Conservation (phyloP, 441 rosid genomes). For the Omphalea diandra region DNA sequence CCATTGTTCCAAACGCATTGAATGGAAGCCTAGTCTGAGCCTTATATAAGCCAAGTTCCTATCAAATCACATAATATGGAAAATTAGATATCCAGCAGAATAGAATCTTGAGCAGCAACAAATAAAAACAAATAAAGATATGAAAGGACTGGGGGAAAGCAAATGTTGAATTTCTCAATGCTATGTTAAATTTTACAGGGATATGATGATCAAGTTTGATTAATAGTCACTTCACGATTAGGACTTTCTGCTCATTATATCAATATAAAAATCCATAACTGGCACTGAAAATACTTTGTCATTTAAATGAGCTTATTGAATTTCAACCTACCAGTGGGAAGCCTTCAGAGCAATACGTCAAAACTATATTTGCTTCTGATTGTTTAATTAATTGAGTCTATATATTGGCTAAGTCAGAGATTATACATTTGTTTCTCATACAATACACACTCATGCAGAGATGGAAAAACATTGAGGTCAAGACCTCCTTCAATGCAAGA, state of each 20-base stretch:
- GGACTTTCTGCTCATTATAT: not conserved
- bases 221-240: not conserved
- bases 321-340: not conserved
- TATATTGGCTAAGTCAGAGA: no score
- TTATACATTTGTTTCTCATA: no score
- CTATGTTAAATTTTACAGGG: no score
- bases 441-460: not conserved
- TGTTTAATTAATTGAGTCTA: not conserved
- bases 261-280: not conserved
- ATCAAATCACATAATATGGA: slow-evolving; percentile 16
- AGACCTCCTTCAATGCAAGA: not conserved
- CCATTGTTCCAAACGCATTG: slow-evolving; percentile 99
- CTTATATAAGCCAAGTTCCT: slow-evolving; percentile 97
- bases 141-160: not conserved
- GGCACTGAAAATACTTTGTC: not conserved
- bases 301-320: not conserved
- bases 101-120: not conserved
- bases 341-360: not conserved
- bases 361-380: not conserved
- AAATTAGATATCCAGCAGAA: slow-evolving; percentile 11
- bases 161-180: no score
- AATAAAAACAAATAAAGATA: slow-evolving; percentile 9
- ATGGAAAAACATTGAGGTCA: not conserved
- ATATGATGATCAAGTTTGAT: not conserved
- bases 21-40: slow-evolving; percentile 97